Conservation (phyloP, 192 early-diverging fungal genomes). For the Coemansia erecta region DNA sequence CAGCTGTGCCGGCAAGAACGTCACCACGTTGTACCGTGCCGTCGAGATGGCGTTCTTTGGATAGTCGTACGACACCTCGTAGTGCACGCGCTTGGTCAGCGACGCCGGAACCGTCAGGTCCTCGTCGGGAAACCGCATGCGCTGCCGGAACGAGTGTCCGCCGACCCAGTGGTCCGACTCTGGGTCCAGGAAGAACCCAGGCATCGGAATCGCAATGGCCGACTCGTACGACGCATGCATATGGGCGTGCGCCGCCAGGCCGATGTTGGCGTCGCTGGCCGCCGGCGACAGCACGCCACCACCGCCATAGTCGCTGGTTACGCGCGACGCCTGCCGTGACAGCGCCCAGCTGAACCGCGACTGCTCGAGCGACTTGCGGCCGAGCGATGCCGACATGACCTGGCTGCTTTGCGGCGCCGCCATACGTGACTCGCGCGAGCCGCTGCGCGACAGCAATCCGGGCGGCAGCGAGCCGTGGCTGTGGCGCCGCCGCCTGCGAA, state of each 20-base stretch:
- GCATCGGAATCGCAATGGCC: conserved; percentile 48
- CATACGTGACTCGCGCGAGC: conserved; percentile 21
- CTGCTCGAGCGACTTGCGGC: conserved; percentile 4
- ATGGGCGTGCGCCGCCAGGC: not conserved
- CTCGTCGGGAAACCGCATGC: conserved; percentile 45
- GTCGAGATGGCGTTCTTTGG: conserved; percentile 61
- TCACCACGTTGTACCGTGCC: conserved; percentile 81
- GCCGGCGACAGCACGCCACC: not conserved
- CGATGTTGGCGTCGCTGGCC: not conserved
- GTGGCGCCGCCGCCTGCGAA: conserved; percentile 15
- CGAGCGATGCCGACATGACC: not conserved
- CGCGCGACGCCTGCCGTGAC: conserved; percentile 15
- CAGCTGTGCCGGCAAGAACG: conserved; percentile 92
- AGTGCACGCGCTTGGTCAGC: conserved; percentile 55
- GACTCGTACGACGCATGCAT: conserved; percentile 15
- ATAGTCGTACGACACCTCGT: conserved; percentile 54
- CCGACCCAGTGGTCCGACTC: conserved; percentile 50
- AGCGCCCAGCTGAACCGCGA: conserved; percentile 1
- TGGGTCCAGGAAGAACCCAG: conserved; percentile 46
- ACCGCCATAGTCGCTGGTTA: not conserved
- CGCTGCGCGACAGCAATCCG: conserved; percentile 24
- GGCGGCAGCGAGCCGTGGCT: conserved; percentile 33
- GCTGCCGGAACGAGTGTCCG: conserved; percentile 49
- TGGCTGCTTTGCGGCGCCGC: not conserved
- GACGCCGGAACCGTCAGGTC: conserved; percentile 48